Base-by-base conservation (phyloP, 2,329 filamentous ascomycete species). In the Colletotrichum lentis region DNA sequence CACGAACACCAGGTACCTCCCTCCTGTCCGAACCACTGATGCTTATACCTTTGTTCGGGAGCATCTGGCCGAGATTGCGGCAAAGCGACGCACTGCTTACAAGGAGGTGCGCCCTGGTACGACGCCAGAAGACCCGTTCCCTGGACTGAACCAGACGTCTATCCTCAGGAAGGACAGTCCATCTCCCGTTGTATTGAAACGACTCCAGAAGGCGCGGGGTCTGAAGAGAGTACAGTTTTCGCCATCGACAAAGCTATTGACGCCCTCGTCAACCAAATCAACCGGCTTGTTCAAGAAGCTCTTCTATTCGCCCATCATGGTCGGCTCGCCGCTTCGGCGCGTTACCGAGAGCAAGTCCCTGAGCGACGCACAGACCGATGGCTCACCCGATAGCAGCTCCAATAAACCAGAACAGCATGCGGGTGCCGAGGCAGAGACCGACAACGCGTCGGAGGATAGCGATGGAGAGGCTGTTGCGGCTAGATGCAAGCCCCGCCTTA, bases 211-310 rank as follows among this genome's bases (percentile, higher is more conserved):
- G 31, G 50, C 67, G 11, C 52, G 67, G 18, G 46, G 55, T 41
- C 22, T 69, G 56, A 69, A 67, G 47, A 67, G n/a, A 16, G 63
- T 69, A 27, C 63, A 67, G 10, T 69, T 69, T 20, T 67, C 53
- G 16, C 37, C 62, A 35, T 57, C 63, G 6, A 12, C 57, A 11
- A 63, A 62, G 22, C 46, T 24, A 22, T 31, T 24, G 12, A 57
- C 41, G 16, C 53, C 44, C 12, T 44, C 52, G 22, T 35, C 64
- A 41, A 16, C n/a, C 12, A 55, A 56, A 49, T 24, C 62, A 3
- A 18, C 43, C 14, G 14, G 49, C 16, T 66, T 69, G 35, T 22
- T 69, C 10, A 56, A 22, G 10, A 65, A 43, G 55, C 55, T 69
- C 4, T 65, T 69, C 16, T n/a, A 55, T 47, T 47, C 53, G 24